phyloP scores from a whole-genome alignment of 495 filamentous ascomycete genomes.

The Gamarada debralockiae region DNA sequence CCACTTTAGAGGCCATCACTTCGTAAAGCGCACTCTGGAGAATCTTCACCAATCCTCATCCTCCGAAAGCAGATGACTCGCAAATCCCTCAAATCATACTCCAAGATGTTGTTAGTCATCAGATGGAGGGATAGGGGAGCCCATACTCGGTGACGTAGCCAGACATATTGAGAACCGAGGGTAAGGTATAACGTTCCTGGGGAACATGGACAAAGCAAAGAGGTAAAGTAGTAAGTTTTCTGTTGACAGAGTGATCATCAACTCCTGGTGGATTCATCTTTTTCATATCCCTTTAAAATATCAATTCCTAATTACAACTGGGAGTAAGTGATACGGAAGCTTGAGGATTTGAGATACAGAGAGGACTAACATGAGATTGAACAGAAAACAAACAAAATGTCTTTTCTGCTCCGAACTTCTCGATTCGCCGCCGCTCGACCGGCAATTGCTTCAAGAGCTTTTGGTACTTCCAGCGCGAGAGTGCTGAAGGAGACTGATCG shows the following conservation, averaged over 20 bases:
- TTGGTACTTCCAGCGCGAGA: constrained; percentile 2
- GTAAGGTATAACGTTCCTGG: neutral
- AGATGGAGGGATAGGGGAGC: too few species aligned
- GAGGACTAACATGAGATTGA: too few species aligned
- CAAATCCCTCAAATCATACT: neutral
- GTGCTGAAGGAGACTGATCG: constrained; percentile 24
- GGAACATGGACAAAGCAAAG: neutral
- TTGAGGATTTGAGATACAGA: too few species aligned
- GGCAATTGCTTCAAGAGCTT: constrained; percentile 3
- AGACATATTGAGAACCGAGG: neutral
- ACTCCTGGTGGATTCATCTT: neutral
- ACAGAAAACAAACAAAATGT: constrained; percentile 17
- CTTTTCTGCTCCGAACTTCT: constrained; percentile 18
- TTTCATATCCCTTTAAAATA: too few species aligned
- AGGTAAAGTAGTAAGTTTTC: neutral
- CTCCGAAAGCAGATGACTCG: constrained; percentile 4
- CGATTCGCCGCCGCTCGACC: constrained; percentile 3
- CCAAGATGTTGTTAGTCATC: too few species aligned
- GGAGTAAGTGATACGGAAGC: too few species aligned
- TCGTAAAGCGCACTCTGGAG: neutral
- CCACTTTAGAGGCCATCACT: neutral
- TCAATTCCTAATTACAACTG: too few species aligned
- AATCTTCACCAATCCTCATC: neutral
- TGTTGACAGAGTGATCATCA: neutral
- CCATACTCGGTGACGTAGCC: constrained; percentile 4